Base-by-base conservation (phyloP, 352 stramenopile species). In the Phytophthora sp. region DNA sequence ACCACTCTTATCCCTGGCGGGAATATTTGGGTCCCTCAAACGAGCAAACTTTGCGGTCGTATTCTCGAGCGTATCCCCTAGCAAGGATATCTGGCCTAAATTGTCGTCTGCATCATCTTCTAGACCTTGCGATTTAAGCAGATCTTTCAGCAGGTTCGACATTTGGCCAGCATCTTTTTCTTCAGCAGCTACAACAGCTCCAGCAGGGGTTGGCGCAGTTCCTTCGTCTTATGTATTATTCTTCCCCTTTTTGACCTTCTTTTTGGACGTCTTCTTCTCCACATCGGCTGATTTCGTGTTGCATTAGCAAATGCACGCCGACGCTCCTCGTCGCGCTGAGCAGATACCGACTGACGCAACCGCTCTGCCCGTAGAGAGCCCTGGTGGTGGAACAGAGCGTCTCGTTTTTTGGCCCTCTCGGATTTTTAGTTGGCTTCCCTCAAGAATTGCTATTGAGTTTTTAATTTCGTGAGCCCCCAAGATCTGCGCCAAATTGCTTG, bases 211-310 rank as follows among this genome's bases (percentile, higher is more conserved):
- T 0, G 39, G 18, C 15, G 24, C 18, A 5, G 18, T 8, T n/a
- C 18, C 10, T 18, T 66, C 23, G 39, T 32, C 43, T 10, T 45
- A 41, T 5, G 12, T 26, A 10, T 10, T n/a, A 8, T 54, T 53
- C 15, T 59, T 69, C 20, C 63, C 48, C 21, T 63, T 70, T 37
- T 74, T 76, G 43, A 50, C 62, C n/a, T 74, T 76, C 45, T 62
- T 74, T 21, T 69, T 69, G 18, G 12, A 41, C 8, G 37, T n/a
- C 8, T 53, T 54, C 27, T 58, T 59, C 5, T 13, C 30, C 38
- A 27, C 9, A 15, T 13, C 15, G 13, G 24, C 8, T 15, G n/a
- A 17, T 28, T 53, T 46, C 11, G 24, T n/a, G 4, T 21, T 46
- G 41, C 15, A 15, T 18, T 62, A 48, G 34, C 41, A 43, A 54